Evolutionary conservation across 2,329 filamentous ascomycete genomes (phyloP).

Genomic region (Huntiella decipiens): DNA sequence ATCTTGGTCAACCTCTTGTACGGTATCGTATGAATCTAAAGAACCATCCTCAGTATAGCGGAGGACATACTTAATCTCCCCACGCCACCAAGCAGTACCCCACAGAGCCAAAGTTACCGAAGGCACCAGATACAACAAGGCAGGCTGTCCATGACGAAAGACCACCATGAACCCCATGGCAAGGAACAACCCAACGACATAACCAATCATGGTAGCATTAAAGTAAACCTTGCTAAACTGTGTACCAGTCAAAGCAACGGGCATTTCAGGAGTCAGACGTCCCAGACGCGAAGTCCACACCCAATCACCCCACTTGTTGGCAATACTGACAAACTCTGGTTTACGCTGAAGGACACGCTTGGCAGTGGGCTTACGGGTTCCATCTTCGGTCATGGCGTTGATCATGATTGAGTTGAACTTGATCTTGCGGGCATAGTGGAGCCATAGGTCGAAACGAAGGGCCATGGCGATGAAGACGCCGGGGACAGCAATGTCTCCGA

Average conservation of each 20-base stretch:
- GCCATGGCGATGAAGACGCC: constrained; percentile 80
- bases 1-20: constrained; percentile 33
- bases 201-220: constrained; percentile 54
- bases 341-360: constrained; percentile 28
- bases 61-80: constrained; percentile 63
- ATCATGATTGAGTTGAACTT: constrained; percentile 19
- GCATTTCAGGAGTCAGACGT: neutral
- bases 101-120: constrained; percentile 59
- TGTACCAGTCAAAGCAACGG: neutral
- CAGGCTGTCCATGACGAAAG: constrained; percentile 70
- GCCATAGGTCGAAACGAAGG: constrained; percentile 76
- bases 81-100: constrained; percentile 49
- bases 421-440: constrained; percentile 56
- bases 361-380: constrained; percentile 18
- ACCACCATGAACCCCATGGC: constrained; percentile 62
- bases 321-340: constrained; percentile 35
- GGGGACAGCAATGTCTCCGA: constrained; percentile 87
- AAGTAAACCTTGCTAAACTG: constrained; percentile 75
- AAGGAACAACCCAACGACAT: constrained; percentile 54
- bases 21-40: constrained; percentile 33
- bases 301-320: constrained; percentile 62
- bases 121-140: constrained; percentile 80
- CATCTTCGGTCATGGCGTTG: constrained; percentile 11
- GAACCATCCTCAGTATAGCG: constrained; percentile 56
- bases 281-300: constrained; percentile 44